phyloP scores from a whole-genome alignment of 495 filamentous ascomycete genomes.

The Penicillium ochrochloron region DNA sequence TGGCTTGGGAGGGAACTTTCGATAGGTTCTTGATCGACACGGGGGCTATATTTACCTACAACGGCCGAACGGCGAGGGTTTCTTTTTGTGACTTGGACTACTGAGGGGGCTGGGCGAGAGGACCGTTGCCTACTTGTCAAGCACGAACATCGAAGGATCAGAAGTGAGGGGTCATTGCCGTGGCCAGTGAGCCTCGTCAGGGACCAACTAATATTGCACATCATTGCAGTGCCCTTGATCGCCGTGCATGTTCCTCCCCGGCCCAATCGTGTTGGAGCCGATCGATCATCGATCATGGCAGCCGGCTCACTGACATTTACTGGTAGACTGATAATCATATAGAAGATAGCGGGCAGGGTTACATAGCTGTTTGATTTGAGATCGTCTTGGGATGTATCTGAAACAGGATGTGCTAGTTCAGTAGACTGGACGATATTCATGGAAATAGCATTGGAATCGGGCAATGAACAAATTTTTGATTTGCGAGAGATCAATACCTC shows the following conservation, averaged over 20 bases:
- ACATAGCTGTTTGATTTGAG: too few relatives aligned
- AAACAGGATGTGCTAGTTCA: too few relatives aligned
- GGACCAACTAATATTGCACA: not conserved
- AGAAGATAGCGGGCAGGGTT: not conserved
- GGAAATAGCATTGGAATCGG: too few relatives aligned
- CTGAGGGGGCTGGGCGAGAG: not conserved
- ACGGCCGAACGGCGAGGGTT: not conserved
- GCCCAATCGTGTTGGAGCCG: not conserved
- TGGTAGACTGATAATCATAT: not conserved
- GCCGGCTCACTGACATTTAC: not conserved
- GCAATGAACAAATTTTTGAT: too few relatives aligned
- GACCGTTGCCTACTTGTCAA: not conserved
- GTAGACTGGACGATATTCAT: too few relatives aligned
- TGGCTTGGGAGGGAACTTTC: not conserved
- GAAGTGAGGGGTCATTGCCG: not conserved
- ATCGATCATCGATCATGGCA: not conserved
- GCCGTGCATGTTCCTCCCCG: not conserved
- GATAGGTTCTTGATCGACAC: slow-evolving; percentile 7
- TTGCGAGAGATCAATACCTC: too few relatives aligned
- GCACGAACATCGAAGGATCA: not conserved
- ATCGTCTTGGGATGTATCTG: too few relatives aligned
- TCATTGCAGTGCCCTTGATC: not conserved
- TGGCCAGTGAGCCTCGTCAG: slow-evolving; percentile 1
- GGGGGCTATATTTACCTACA: not conserved
- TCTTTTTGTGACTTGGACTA: not conserved